phyloP scores from a whole-genome alignment of 495 filamentous ascomycete species.

The Apiosordaria backusii region DNA sequence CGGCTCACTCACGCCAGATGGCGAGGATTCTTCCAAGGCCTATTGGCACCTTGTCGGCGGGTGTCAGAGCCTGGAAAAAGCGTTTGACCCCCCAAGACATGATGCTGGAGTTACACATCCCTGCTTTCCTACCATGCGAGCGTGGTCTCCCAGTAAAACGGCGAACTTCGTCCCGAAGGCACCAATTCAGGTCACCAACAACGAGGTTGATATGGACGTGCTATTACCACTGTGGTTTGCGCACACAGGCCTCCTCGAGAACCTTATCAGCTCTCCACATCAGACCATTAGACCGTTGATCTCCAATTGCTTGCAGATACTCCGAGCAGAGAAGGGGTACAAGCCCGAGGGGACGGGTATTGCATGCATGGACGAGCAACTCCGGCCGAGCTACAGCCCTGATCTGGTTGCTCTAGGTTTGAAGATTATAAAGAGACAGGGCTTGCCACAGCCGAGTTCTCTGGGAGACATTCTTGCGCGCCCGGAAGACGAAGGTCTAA shows the following conservation, averaged over 20 bases:
- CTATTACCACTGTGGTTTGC: conserved; percentile 15
- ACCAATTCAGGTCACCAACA: neutral
- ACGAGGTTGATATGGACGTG: neutral
- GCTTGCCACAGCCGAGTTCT: neutral
- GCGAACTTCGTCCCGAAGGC: neutral
- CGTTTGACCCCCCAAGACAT: neutral
- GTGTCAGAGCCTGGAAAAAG: neutral
- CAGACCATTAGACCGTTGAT: conserved; percentile 1
- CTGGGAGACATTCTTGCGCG: neutral
- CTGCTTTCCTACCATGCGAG: neutral
- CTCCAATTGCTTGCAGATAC: conserved; percentile 3
- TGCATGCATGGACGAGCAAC: conserved; percentile 16
- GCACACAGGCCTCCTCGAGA: conserved; percentile 9
- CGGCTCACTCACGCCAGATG: conserved; percentile 19
- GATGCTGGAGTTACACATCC: neutral
- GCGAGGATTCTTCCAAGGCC: neutral
- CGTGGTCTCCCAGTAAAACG: neutral
- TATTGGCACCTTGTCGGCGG: conserved; percentile 11
- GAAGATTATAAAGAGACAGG: neutral
- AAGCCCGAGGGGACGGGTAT: conserved; percentile 1
- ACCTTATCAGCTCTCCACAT: conserved; percentile 3
- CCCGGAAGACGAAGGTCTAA: neutral
- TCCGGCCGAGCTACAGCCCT: neutral
- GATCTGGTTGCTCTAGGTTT: conserved; percentile 11
- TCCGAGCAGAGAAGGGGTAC: conserved; percentile 14